phyloP scores from a whole-genome alignment of 1,284 basidiomycete genomes.

The Tetrapyrgos nigripes region DNA sequence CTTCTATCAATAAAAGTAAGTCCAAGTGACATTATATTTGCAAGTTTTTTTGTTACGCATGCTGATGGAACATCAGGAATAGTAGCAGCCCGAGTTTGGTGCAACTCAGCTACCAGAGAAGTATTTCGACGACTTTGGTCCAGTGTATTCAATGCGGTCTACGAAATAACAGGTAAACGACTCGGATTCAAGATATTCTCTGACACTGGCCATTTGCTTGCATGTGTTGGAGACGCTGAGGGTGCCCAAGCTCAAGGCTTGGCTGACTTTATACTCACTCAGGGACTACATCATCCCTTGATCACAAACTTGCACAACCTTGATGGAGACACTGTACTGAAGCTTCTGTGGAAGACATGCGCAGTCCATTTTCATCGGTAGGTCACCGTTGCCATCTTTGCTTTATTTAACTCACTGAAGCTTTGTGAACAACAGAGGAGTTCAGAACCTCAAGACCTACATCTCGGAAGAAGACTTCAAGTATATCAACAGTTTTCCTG shows the following conservation, averaged over 20 bases:
- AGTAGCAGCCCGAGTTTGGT: conserved; percentile 1
- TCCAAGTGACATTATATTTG: too few relatives aligned
- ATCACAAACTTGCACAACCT: not conserved
- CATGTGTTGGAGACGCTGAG: not conserved
- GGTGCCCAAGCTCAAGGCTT: conserved; percentile 4
- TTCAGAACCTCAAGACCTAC: too few relatives aligned
- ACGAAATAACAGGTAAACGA: not conserved
- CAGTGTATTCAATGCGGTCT: conserved; percentile 7
- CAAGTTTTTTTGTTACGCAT: too few relatives aligned
- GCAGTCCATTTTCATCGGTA: too few relatives aligned
- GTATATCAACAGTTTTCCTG: too few relatives aligned
- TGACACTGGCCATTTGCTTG: not conserved
- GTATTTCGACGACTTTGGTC: conserved; percentile 4
- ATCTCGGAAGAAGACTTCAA: too few relatives aligned
- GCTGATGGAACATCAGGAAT: too few relatives aligned
- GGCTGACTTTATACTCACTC: not conserved
- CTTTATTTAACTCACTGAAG: too few relatives aligned
- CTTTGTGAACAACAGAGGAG: too few relatives aligned
- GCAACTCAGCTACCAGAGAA: not conserved
- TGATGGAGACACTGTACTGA: not conserved
- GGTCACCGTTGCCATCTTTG: too few relatives aligned
- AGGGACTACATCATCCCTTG: not conserved
- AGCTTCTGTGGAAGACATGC: not conserved
- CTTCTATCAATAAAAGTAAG: too few relatives aligned
- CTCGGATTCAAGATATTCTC: conserved; percentile 5